phyloP scores from a whole-genome alignment of 805 yeast genomes.

The Lipomyces kockii region DNA sequence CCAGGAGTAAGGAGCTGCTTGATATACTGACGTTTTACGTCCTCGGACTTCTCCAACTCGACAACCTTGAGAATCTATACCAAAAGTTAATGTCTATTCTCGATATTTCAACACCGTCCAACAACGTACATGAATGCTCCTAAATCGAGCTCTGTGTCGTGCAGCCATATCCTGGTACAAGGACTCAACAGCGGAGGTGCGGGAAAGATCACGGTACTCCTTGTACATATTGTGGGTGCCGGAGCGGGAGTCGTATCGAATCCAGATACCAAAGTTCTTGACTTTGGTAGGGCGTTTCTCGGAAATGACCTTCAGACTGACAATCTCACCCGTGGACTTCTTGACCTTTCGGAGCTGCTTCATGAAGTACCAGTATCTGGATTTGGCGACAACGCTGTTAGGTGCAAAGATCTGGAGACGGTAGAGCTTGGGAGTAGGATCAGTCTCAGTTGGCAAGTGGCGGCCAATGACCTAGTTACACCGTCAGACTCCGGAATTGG shows the following conservation, averaged over 20 bases:
- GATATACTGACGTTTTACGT: conserved; percentile 99
- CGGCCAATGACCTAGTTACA: conserved; percentile 99
- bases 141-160: conserved; percentile 99
- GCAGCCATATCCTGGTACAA: conserved; percentile 99
- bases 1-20: conserved; percentile 94
- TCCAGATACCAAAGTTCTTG: conserved; percentile 99
- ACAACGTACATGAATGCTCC: conserved; percentile 80
- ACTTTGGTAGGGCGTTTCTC: conserved; percentile 99
- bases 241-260: conserved; percentile 99
- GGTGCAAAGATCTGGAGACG: conserved; percentile 99
- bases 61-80: conserved; percentile 87
- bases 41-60: conserved; percentile 96
- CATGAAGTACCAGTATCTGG: conserved; percentile 99
- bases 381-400: conserved; percentile 98
- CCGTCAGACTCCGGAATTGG: background rate
- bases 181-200: conserved; percentile 98
- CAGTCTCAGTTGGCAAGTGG: conserved; percentile 98
- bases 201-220: conserved; percentile 99
- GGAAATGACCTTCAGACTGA: conserved; percentile 82
- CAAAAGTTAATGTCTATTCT: background rate
- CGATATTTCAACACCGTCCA: background rate
- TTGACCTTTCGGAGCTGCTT: conserved; percentile 99
- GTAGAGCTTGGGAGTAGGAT: conserved; percentile 99
- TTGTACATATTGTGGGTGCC: conserved; percentile 99
- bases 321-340: conserved; percentile 99